Base-by-base conservation (phyloP, 2,329 filamentous ascomycete genomes). In the Chaetomiaceae sp. region DNA sequence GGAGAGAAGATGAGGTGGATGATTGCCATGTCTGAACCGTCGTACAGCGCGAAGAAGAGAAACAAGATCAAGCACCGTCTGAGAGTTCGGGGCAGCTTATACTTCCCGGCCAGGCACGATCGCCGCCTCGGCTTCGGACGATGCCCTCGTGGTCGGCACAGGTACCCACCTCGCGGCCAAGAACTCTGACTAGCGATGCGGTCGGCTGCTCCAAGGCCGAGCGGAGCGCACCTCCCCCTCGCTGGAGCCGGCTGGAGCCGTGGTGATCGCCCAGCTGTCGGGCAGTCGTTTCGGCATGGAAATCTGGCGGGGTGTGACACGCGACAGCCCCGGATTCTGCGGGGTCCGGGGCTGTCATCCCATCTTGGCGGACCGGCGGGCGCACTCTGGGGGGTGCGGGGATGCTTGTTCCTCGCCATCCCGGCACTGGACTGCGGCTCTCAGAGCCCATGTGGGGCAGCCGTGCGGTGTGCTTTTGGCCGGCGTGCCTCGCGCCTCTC, bases 1-100 rank as follows among this genome's bases (percentile, higher is more conserved):
- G 72, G 71, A 3, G 74, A 72, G 18, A 70, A 6, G 30, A 62
- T 8, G 27, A 56, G 42, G 39, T 29, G 38, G 42, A 58, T 20
- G 17, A 63, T 30, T 0, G 55, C 53, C 56, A 58, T 58, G 0
- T n/a, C 36, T n/a, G 29, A 20, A 26, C 12, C 33, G 36, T 35
- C 22, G 30, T 30, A n/a, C n/a, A 39, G 15, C 20, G 19, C 8
- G 14, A 19, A 14, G 37, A 12, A n/a, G 12, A 32, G 42, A 19
- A 8, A 33, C 7, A 2, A 14, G n/a, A 10, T n/a, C 12, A 27
- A 17, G 27, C 27, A 20, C 17, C 11, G 8, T n/a, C 19, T 12
- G n/a, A 33, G 32, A 24, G n/a, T 10, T 35, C 9, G 5, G 14
- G n/a, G n/a, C 11, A 17, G n/a, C 40, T 38, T 47, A 47, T 47